A percentile compares a stretch with the other conserved stretches of the same genome.
phyloP scores from a whole-genome alignment of 345 rosid genomes.

The Dimocarpus longan region DNA sequence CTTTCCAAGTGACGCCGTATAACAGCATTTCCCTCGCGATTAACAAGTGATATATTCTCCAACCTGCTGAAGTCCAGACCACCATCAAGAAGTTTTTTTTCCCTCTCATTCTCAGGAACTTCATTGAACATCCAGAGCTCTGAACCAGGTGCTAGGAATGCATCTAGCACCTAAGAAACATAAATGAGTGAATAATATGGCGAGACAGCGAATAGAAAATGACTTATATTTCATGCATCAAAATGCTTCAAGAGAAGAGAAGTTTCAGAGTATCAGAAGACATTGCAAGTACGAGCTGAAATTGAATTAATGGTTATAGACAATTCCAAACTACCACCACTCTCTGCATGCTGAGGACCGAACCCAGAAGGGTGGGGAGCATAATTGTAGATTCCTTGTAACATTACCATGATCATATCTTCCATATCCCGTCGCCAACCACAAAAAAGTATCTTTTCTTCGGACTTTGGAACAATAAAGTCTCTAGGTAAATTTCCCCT shows the following conservation, averaged over 20 bases:
- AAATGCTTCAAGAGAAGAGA: neutral
- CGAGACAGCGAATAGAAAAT: neutral
- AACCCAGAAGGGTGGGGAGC: conserved; percentile 31
- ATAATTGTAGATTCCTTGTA: conserved; percentile 32
- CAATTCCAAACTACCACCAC: conserved; percentile 32
- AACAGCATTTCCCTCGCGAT: conserved; percentile 78
- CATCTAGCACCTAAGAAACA: conserved; percentile 65
- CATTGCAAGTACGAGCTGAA: conserved; percentile 19
- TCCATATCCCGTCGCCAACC: conserved; percentile 90
- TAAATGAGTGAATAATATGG: conserved; percentile 7
- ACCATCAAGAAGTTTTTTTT: conserved; percentile 68
- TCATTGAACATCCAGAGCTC: conserved; percentile 94
- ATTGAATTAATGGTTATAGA: conserved; percentile 14
- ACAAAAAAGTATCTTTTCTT: conserved; percentile 70
- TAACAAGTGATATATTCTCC: conserved; percentile 55
- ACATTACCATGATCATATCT: conserved; percentile 77
- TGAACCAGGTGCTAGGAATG: conserved; percentile 62
- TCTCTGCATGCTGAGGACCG: conserved; percentile 16
- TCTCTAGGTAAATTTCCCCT: conserved; percentile 65
- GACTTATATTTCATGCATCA: neutral
- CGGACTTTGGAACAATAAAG: conserved; percentile 53
- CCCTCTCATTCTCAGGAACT: conserved; percentile 69
- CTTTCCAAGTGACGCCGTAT: conserved; percentile 74
- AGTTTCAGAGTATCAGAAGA: conserved; percentile 16
- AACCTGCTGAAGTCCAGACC: conserved; percentile 61